phyloP scores from a whole-genome alignment of 2,329 filamentous ascomycete species.

The Chaetomium sp. region DNA sequence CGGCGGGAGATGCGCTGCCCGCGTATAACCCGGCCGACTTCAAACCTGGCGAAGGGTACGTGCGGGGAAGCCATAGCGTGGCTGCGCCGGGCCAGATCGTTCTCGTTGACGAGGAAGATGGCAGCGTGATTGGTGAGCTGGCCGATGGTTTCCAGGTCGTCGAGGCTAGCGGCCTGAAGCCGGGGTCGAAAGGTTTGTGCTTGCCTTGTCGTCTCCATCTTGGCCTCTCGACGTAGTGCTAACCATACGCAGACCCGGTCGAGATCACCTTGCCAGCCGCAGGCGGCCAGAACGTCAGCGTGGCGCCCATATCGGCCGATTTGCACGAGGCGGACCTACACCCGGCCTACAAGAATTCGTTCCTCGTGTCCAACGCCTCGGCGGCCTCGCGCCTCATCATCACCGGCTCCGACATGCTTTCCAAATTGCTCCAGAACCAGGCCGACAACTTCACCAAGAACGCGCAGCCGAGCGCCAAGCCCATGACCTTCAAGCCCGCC shows the following conservation, averaged over 20 bases:
- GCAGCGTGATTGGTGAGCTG: conserved; percentile 90
- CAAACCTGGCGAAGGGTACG: conserved; percentile 77
- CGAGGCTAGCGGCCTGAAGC: conserved; percentile 73
- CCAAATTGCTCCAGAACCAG: conserved; percentile 73
- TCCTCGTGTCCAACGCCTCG: conserved; percentile 82
- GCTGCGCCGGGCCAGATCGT: conserved; percentile 76
- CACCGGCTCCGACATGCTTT: conserved; percentile 78
- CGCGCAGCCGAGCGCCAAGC: conserved; percentile 75
- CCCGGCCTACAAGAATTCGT: conserved; percentile 87
- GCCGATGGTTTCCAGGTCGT: conserved; percentile 78
- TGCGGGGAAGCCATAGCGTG: conserved; percentile 61
- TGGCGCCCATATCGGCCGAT: conserved; percentile 67
- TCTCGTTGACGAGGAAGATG: conserved; percentile 92
- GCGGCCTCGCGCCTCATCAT: conserved; percentile 90
- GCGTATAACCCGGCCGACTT: conserved; percentile 83
- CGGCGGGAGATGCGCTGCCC: conserved; percentile 49
- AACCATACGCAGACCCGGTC: conserved; percentile 66
- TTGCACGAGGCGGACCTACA: conserved; percentile 79
- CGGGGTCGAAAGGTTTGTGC: conserved; percentile 80
- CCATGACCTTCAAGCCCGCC: conserved; percentile 82
- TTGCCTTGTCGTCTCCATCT: conserved; percentile 17
- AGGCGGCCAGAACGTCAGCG: conserved; percentile 63
- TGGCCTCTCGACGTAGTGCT: neutral
- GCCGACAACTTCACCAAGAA: conserved; percentile 81
- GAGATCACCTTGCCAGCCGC: conserved; percentile 74